phyloP scores from a whole-genome alignment of 345 rosid species.

The Pseudoturritis turrita region DNA sequence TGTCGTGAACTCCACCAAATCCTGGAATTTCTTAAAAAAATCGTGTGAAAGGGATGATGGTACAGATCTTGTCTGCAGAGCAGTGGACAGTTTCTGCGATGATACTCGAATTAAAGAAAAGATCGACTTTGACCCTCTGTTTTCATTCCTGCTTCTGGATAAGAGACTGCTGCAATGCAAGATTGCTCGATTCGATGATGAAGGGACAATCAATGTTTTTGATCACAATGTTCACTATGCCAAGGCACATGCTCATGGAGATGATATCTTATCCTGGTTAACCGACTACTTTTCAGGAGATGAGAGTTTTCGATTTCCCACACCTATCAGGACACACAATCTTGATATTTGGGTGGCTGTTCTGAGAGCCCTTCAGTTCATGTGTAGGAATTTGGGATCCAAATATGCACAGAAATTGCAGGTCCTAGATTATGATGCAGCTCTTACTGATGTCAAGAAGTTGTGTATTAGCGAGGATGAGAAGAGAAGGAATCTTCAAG shows the following conservation, averaged over 20 bases:
- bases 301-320: neutral
- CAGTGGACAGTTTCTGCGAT: conserved; percentile 13
- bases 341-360: conserved; percentile 17
- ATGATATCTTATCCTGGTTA: conserved; percentile 19
- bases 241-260: conserved; percentile 22
- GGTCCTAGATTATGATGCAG: neutral
- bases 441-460: neutral
- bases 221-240: conserved; percentile 5
- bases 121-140: conserved; percentile 11
- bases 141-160: conserved; percentile 23
- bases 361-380: conserved; percentile 5
- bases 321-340: conserved; percentile 15
- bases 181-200: conserved; percentile 23
- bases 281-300: neutral
- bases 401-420: neutral
- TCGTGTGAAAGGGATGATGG: conserved; percentile 14
- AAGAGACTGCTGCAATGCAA: conserved; percentile 12
- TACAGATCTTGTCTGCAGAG: conserved; percentile 4
- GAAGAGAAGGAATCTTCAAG: neutral
- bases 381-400: neutral
- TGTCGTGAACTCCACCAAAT: conserved; percentile 5
- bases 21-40: neutral
- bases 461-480: neutral
- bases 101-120: conserved; percentile 15
- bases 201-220: conserved; percentile 9